phyloP scores from a whole-genome alignment of 176 grass and related monocot genomes.

The Oryza nivara region DNA sequence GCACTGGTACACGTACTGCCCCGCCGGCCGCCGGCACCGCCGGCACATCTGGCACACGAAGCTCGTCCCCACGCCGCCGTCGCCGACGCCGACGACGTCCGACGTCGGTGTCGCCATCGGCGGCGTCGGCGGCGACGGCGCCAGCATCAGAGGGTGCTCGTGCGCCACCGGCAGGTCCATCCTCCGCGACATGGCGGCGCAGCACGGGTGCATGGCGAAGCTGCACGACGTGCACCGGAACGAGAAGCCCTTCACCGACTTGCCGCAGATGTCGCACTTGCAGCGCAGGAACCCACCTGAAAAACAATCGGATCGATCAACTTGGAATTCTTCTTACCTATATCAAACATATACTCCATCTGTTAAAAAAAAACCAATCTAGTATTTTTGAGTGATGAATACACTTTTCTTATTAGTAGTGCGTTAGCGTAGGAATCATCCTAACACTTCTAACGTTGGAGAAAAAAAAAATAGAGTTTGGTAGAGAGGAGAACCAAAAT shows the following conservation, averaged over 20 bases:
- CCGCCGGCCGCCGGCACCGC: constrained; percentile 48
- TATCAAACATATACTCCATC: too few relatives aligned
- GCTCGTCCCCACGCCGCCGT: constrained; percentile 37
- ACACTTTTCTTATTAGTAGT: too few relatives aligned
- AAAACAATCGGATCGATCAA: background rate
- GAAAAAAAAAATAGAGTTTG: too few relatives aligned
- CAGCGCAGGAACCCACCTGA: constrained; percentile 68
- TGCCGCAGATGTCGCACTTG: constrained; percentile 79
- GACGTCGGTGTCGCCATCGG: background rate
- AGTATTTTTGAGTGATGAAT: too few relatives aligned
- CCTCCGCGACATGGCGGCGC: constrained; percentile 57
- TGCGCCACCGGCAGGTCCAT: constrained; percentile 64
- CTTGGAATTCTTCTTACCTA: too few relatives aligned
- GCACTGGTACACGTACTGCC: constrained; percentile 64
- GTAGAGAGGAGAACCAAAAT: too few relatives aligned
- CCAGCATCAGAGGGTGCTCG: constrained; percentile 60
- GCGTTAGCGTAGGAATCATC: too few relatives aligned
- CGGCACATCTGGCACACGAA: constrained; percentile 70
- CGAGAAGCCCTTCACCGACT: constrained; percentile 63
- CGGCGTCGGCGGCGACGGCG: background rate
- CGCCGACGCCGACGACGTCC: background rate
- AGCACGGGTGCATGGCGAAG: constrained; percentile 92
- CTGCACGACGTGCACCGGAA: constrained; percentile 76
- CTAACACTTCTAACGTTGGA: too few relatives aligned
- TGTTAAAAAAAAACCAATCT: too few relatives aligned